These are phyloP conservation scores for Ogataea sp. DNA, from an alignment of 805 yeast genomes.

Conservation along the genomic window DNA sequence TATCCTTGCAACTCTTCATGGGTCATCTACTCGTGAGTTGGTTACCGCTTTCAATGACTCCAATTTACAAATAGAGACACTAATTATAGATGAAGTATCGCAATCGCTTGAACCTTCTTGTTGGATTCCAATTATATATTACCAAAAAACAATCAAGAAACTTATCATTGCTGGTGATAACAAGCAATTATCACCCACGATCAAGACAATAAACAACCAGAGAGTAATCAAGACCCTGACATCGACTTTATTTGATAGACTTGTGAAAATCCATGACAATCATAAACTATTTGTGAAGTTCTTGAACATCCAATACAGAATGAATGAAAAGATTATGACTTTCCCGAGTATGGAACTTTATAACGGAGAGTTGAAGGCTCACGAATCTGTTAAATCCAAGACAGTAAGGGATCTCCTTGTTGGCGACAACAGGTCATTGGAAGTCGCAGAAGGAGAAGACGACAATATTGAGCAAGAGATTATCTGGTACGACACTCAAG, in stretches of 20 bases:
- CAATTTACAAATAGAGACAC: constrained; percentile 51
- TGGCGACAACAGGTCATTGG: too few species aligned
- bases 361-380: constrained; percentile 54
- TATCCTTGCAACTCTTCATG: constrained; percentile 79
- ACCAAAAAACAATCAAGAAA: constrained; percentile 41
- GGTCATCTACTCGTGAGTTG: constrained; percentile 70
- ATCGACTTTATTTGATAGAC: constrained; percentile 73
- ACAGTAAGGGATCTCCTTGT: constrained; percentile 46
- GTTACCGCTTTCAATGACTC: constrained; percentile 34
- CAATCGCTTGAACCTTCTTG: constrained; percentile 93
- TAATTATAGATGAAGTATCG: constrained; percentile 92
- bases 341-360: constrained; percentile 70
- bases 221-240: constrained; percentile 40
- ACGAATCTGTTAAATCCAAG: constrained; percentile 43
- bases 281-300: constrained; percentile 42
- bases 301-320: constrained; percentile 76
- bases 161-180: constrained; percentile 89
- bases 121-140: constrained; percentile 84
- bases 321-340: constrained; percentile 72
- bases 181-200: constrained; percentile 85
- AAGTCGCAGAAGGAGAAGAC: constrained; percentile 35
- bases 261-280: constrained; percentile 41
- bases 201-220: constrained; percentile 43
- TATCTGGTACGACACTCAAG: constrained; percentile 91
- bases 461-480: constrained; percentile 52